phyloP scores from a whole-genome alignment of 2,329 filamentous ascomycete species.

The Hysterium pulicare region DNA sequence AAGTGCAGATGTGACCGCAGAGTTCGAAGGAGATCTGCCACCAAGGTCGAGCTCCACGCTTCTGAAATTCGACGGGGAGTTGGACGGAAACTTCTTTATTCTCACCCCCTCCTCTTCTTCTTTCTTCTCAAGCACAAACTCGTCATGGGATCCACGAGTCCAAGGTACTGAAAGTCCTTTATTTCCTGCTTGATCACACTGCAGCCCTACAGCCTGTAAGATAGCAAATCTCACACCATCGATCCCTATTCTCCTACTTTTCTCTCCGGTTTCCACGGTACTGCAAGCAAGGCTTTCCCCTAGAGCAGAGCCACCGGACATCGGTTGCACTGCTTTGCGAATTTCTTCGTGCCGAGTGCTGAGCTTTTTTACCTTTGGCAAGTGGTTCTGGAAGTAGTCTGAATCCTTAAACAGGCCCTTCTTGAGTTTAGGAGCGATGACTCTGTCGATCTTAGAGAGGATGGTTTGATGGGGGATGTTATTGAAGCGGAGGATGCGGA shows the following conservation, averaged over 20 bases:
- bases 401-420: too few species aligned
- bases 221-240: constrained; percentile 63
- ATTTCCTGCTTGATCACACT: constrained; percentile 25
- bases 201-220: constrained; percentile 58
- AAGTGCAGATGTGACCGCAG: too few species aligned
- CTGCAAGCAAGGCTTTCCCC: constrained; percentile 62
- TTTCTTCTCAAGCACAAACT: too few species aligned
- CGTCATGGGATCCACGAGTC: background rate
- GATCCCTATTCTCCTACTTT: constrained; percentile 54
- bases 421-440: too few species aligned
- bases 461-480: constrained; percentile 63
- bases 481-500: constrained; percentile 54
- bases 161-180: background rate
- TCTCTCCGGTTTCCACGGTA: constrained; percentile 46
- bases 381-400: too few species aligned
- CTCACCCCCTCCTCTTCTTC: too few species aligned
- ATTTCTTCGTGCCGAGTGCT: background rate
- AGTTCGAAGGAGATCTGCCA: too few species aligned
- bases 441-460: constrained; percentile 60
- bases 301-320: constrained; percentile 38
- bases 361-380: too few species aligned
- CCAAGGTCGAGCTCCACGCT: too few species aligned
- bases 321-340: constrained; percentile 13
- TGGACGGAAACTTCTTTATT: too few species aligned
- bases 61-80: too few species aligned